phyloP scores from a whole-genome alignment of 225 moss, liverwort and hornwort genomes.

The Takakia lepidozioides region DNA sequence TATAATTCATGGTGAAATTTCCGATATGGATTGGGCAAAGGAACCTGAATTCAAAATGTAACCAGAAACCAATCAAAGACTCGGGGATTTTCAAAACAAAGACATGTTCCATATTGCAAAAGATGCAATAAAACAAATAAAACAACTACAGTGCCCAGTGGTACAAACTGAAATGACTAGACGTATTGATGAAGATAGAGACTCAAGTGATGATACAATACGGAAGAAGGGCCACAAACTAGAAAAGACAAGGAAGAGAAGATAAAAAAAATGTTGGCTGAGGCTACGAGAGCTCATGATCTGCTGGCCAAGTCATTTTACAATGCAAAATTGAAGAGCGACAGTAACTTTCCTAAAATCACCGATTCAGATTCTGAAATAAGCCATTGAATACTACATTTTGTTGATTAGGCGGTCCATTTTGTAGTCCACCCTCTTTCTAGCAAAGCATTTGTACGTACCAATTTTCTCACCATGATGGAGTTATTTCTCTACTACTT shows the following conservation, averaged over 20 bases:
- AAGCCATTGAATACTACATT: not conserved
- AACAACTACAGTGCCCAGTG: not conserved
- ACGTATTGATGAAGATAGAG: not conserved
- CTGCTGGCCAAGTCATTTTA: no score
- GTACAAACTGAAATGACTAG: not conserved
- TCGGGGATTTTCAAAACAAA: conserved; percentile 3
- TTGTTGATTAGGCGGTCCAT: not conserved
- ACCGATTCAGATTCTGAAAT: not conserved
- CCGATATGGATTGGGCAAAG: conserved; percentile 1
- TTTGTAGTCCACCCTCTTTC: not conserved
- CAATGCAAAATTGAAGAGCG: not conserved
- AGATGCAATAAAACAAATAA: not conserved
- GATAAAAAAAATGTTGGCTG: not conserved
- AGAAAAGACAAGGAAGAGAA: not conserved
- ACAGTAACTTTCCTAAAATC: not conserved
- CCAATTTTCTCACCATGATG: not conserved
- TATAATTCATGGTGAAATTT: conserved; percentile 8
- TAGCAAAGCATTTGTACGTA: not conserved
- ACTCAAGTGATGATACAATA: not conserved
- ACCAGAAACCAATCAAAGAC: not conserved
- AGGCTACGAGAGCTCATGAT: not conserved
- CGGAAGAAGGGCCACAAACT: no score
- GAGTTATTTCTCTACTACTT: not conserved
- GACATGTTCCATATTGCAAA: not conserved
- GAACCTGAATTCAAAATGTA: not conserved